Base-by-base conservation (phyloP, 768 basidiomycete species). In the Phlebiopsis flavidoalba region DNA sequence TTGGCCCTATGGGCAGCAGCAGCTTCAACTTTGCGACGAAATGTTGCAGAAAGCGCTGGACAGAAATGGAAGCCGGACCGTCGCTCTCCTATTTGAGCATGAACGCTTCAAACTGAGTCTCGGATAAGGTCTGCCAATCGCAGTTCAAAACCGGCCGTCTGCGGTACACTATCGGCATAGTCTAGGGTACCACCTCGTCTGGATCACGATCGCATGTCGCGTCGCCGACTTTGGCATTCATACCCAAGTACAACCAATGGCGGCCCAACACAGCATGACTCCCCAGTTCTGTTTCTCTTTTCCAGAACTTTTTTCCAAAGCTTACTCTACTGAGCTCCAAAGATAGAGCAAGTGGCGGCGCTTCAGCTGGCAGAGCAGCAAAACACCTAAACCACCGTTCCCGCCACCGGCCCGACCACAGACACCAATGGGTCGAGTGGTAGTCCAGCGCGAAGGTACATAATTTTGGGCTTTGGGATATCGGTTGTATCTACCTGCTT, bases 261-360 rank as follows among this genome's bases (percentile, higher is more conserved):
- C 8, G 83, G 80, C n/a, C 87, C 84, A 73, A 82, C 82, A 43
- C 88, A 91, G 60, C 90, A 93, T 68, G 89, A 92, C n/a, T n/a
- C n/a, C n/a, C n/a, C n/a, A 70, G 89, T 93, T 17, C 71, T 94
- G 63, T n/a, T n/a, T n/a, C n/a, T n/a, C n/a, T n/a, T n/a, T n/a
- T n/a, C n/a, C 89, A 93, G 66, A 88, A 88, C 70, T 94, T 94
- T 79, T n/a, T 94, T 94, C 84, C 84, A 91, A 73, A 89, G 86
- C 60, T 71, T 93, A 69, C 73, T 94, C 63, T 93, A 69, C 73
- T 94, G 63, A 87, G 81, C 64, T 83, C 84, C 45, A 89, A 86
- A 72, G 88, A 88, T 62, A 80, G 87, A 5, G 70, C 70, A 22
- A 70, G 70, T 11, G 73, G 45, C 12, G 43, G 24, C 10, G 10